Evolutionary conservation across 352 stramenopile genomes (phyloP).

Genomic region (Globisporangium echinulatum): DNA sequence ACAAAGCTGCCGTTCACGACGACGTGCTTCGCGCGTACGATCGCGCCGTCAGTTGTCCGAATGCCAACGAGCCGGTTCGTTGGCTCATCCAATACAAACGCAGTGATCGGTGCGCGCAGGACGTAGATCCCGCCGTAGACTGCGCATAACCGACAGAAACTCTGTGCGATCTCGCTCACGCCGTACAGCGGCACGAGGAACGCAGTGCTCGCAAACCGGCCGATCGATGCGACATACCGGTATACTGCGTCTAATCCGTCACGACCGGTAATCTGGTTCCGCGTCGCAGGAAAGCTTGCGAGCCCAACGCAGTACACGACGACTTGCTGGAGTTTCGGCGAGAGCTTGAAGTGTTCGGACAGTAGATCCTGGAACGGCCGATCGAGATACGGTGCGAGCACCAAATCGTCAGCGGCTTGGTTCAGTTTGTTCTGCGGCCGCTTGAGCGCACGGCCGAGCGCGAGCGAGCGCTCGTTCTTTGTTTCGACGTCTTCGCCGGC

Average conservation of each 20-base stretch:
- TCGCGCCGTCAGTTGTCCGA: slow-evolving; percentile 28
- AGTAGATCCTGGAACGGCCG: slow-evolving; percentile 67
- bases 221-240: slow-evolving; percentile 68
- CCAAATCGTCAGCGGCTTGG: slow-evolving; percentile 13
- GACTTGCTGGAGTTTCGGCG: slow-evolving; percentile 67
- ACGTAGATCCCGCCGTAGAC: slow-evolving; percentile 88
- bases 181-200: slow-evolving; percentile 83
- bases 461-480: slow-evolving; percentile 82
- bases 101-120: slow-evolving; percentile 54
- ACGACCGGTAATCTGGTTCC: slow-evolving; percentile 43
- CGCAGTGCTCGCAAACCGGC: slow-evolving; percentile 78
- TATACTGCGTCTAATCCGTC: slow-evolving; percentile 51
- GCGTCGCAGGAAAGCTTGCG: slow-evolving; percentile 41
- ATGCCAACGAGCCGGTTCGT: slow-evolving; percentile 31
- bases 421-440: slow-evolving; percentile 85
- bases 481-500: slow-evolving; percentile 65
- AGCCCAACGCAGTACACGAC: slow-evolving; percentile 85
- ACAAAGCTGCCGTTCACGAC: slow-evolving; percentile 58
- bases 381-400: slow-evolving; percentile 35
- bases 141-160: slow-evolving; percentile 80
- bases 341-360: slow-evolving; percentile 65
- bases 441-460: slow-evolving; percentile 70
- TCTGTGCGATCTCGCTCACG: slow-evolving; percentile 82
- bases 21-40: slow-evolving; percentile 41
- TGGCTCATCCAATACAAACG: slow-evolving; percentile 39